Evolutionary conservation across 495 filamentous ascomycete species (phyloP).

Genomic region (Penicillium argentinense): DNA sequence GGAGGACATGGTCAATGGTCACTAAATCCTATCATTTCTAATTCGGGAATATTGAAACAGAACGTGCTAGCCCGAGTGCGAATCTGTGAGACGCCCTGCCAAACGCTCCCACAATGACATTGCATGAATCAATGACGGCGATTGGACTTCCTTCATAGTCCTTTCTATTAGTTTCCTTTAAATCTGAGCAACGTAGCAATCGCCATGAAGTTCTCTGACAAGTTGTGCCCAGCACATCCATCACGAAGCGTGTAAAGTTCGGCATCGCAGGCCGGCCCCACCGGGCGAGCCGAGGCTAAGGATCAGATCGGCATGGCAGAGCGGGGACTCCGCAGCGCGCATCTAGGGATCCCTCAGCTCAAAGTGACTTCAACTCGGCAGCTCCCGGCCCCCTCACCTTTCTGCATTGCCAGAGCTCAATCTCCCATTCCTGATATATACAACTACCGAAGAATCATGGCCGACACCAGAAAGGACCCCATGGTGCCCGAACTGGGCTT

Average conservation of each 20-base stretch:
- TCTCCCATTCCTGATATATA: no score
- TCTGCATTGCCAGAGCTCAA: no score
- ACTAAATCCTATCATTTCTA: conserved; percentile 26
- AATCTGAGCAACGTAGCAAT: no score
- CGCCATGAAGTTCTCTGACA: no score
- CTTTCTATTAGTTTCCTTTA: no score
- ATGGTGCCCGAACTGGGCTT: conserved; percentile 30
- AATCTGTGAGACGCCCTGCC: conserved; percentile 19
- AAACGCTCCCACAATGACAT: background rate
- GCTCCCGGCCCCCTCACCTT: no score
- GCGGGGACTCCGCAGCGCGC: conserved; percentile 1
- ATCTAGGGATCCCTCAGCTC: background rate
- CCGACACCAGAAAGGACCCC: conserved; percentile 7
- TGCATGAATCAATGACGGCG: background rate
- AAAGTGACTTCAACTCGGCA: background rate
- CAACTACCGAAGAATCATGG: conserved; percentile 1
- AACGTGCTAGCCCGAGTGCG: conserved; percentile 14
- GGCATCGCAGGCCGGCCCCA: no score
- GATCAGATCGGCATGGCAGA: background rate
- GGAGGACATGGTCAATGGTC: conserved; percentile 44
- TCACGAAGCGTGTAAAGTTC: background rate
- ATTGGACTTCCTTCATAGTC: no score
- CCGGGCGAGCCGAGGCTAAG: conserved; percentile 14
- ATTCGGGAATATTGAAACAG: conserved; percentile 16
- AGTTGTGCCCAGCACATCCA: no score